These are phyloP conservation scores for Pelargonium citronellum DNA, from an alignment of 441 rosid genomes.

Conservation along the genomic window DNA sequence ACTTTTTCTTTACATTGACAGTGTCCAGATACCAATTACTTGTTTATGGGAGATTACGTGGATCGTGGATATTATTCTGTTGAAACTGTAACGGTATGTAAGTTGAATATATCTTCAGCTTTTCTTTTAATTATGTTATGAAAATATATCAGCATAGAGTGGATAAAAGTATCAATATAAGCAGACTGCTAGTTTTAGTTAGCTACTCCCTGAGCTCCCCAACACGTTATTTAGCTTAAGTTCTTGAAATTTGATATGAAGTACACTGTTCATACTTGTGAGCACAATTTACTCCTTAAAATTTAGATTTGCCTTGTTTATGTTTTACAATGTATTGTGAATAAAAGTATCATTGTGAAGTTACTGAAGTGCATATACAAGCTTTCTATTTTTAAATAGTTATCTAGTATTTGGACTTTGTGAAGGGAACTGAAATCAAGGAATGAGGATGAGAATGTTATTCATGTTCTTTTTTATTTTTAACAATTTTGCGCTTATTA, in stretches of 20 bases:
- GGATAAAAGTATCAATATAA: neutral
- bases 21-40: slow-evolving; percentile 79
- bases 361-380: neutral
- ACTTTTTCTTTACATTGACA: slow-evolving; percentile 27
- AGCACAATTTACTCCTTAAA: too few species aligned
- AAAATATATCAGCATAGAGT: neutral
- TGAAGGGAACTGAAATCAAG: too few species aligned
- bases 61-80: slow-evolving; percentile 77
- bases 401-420: too few species aligned
- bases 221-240: neutral
- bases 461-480: too few species aligned
- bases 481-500: too few species aligned
- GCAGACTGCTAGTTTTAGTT: neutral
- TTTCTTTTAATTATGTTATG: neutral
- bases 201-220: neutral
- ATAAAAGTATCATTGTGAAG: neutral
- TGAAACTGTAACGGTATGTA: slow-evolving; percentile 62
- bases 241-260: neutral
- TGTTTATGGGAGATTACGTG: slow-evolving; percentile 78
- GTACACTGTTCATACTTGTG: neutral
- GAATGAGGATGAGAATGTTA: too few species aligned
- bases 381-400: too few species aligned
- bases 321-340: neutral
- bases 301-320: neutral
- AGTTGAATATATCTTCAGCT: neutral